A percentile compares a stretch with the other conserved stretches of the same genome.
These are phyloP conservation scores for Monosporascus cannonballus DNA, from an alignment of 2,329 filamentous ascomycete genomes.

Conservation along the genomic window DNA sequence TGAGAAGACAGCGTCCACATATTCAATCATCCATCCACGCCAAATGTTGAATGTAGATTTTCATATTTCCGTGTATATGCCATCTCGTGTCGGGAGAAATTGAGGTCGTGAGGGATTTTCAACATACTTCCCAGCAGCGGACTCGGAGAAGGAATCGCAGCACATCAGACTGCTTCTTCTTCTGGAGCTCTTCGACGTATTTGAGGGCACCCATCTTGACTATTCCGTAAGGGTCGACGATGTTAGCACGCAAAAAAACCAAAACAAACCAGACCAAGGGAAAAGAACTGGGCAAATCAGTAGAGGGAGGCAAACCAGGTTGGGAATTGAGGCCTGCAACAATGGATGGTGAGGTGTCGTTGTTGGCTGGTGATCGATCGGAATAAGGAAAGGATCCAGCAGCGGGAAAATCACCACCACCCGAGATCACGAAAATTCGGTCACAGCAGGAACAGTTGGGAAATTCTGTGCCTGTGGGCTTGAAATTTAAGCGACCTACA, in stretches of 20 bases:
- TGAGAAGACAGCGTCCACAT: slow-evolving; percentile 30
- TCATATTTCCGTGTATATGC: slow-evolving; percentile 16
- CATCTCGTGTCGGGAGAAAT: slow-evolving; percentile 17
- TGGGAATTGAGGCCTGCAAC: slow-evolving; percentile 28
- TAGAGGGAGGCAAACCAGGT: slow-evolving; percentile 25
- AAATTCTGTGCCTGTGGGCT: slow-evolving; percentile 1
- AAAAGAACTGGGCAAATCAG: neutral
- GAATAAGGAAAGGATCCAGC: slow-evolving; percentile 7
- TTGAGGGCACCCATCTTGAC: slow-evolving; percentile 98
- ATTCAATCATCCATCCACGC: slow-evolving; percentile 21
- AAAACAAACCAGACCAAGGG: neutral
- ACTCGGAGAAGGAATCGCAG: slow-evolving; percentile 99
- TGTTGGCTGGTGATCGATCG: slow-evolving; percentile 17
- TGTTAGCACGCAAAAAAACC: slow-evolving; percentile 13
- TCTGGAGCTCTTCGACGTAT: slow-evolving; percentile 99
- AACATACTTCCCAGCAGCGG: slow-evolving; percentile 99
- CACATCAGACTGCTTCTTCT: slow-evolving; percentile 99
- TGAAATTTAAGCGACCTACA: neutral
- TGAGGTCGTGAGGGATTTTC: slow-evolving; percentile 32
- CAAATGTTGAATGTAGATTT: slow-evolving; percentile 22
- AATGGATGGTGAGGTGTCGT: slow-evolving; percentile 29
- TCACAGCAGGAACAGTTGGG: neutral
- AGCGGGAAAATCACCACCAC: slow-evolving; percentile 15
- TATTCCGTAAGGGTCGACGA: slow-evolving; percentile 21
- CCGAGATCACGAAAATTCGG: neutral